Evolutionary conservation across 768 basidiomycete genomes (phyloP).

Genomic region (Daedalea quercina): DNA sequence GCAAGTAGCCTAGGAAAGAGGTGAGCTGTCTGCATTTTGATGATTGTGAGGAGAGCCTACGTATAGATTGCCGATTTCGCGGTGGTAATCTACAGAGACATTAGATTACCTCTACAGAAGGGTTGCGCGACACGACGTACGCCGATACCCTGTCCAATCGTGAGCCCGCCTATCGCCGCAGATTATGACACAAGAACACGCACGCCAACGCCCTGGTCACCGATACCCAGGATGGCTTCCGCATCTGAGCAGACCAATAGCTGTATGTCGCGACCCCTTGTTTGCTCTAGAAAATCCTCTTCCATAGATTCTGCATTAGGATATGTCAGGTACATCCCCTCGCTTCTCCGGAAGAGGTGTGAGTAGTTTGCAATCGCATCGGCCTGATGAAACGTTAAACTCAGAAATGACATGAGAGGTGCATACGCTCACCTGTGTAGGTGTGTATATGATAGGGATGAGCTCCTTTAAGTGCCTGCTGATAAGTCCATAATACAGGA

Average conservation of each 20-base stretch:
- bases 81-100: conserved; percentile 47
- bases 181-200: conserved; percentile 7
- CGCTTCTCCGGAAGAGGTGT: conserved; percentile 72
- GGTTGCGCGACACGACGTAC: conserved; percentile 13
- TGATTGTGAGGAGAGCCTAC: conserved; percentile 25
- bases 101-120: neutral
- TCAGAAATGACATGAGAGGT: neutral
- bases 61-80: conserved; percentile 79
- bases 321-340: conserved; percentile 70
- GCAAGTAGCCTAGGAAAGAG: conserved; percentile 43
- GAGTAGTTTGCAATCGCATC: conserved; percentile 83
- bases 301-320: conserved; percentile 63
- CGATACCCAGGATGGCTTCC: conserved; percentile 79
- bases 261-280: conserved; percentile 55
- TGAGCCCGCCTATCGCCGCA: neutral
- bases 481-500: conserved; percentile 66
- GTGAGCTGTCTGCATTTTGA: neutral
- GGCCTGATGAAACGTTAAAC: conserved; percentile 35
- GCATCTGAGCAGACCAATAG: conserved; percentile 80
- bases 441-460: conserved; percentile 73
- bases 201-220: conserved; percentile 69
- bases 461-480: conserved; percentile 39
- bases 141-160: conserved; percentile 28
- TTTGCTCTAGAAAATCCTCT: conserved; percentile 66
- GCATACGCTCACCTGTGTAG: conserved; percentile 50